Percentiles rank a stretch among this genome's conserved stretches.
Conservation (phyloP, 148 eudicot genomes). For the Gaultheria prostrata region DNA sequence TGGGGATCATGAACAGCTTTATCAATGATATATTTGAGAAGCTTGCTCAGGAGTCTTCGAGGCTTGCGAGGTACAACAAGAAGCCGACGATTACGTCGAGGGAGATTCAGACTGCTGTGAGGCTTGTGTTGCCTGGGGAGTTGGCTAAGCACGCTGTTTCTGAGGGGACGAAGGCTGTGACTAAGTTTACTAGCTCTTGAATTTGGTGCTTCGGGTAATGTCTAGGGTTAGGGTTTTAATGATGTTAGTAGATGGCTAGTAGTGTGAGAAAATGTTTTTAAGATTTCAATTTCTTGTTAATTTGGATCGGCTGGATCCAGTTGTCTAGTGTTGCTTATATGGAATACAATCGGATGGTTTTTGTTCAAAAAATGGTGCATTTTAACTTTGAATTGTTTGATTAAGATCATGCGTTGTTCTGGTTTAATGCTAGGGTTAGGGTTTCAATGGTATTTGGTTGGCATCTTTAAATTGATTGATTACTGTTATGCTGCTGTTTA, state of each 20-base stretch:
- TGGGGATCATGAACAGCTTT: constrained; percentile 51
- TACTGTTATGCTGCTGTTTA: no score
- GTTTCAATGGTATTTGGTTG: neutral
- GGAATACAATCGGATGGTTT: constrained; percentile 3
- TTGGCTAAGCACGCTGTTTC: constrained; percentile 32
- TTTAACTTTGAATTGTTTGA: neutral
- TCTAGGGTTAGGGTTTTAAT: constrained; percentile 13
- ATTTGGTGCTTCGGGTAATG: neutral
- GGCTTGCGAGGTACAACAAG: constrained; percentile 42
- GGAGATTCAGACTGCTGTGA: constrained; percentile 47
- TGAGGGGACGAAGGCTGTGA: constrained; percentile 30
- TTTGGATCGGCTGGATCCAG: constrained; percentile 10
- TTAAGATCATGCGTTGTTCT: neutral
- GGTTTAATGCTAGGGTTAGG: neutral
- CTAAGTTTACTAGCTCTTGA: constrained; percentile 29
- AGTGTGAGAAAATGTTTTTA: neutral
- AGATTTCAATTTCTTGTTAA: neutral
- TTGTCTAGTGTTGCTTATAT: neutral
- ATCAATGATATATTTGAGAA: constrained; percentile 48
- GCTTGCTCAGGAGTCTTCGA: constrained; percentile 39
- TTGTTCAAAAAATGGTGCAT: neutral
- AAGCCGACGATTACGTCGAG: constrained; percentile 41
- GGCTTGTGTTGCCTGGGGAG: constrained; percentile 32
- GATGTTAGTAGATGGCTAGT: neutral
- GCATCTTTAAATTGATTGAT: neutral